Evolutionary conservation across 2,329 filamentous ascomycete genomes (phyloP).

Genomic region (Trichoderma breve): DNA sequence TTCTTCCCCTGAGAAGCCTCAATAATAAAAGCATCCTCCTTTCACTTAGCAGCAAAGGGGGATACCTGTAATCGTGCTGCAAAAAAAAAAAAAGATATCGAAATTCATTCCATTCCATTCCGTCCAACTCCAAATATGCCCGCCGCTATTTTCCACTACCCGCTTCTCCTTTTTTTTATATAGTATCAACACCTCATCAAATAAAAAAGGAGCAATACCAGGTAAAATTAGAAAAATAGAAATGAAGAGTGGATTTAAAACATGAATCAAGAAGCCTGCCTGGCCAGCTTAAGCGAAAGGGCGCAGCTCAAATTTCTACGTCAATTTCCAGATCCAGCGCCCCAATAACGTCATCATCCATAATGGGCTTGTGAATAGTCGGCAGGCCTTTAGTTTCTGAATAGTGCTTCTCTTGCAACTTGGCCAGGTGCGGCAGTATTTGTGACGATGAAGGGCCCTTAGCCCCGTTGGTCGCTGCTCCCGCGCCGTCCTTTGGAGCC

Average conservation of each 20-base stretch:
- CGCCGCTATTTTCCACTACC: neutral
- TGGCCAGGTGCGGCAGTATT: conserved; percentile 52
- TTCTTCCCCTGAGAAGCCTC: neutral
- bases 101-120: conserved; percentile 3
- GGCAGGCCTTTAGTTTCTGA: conserved; percentile 60
- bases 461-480: conserved; percentile 53
- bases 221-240: neutral
- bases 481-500: conserved; percentile 49
- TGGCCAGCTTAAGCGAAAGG: neutral
- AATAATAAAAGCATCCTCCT: neutral
- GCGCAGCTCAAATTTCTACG: conserved; percentile 65
- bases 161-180: neutral
- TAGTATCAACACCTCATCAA: neutral
- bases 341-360: conserved; percentile 91
- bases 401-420: conserved; percentile 52
- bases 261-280: neutral
- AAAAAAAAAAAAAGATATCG: neutral
- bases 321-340: conserved; percentile 88
- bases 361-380: conserved; percentile 73
- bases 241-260: neutral
- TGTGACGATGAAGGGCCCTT: conserved; percentile 45
- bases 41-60: neutral
- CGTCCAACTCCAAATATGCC: conserved; percentile 17
- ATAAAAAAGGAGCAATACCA: neutral
- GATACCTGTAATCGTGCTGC: neutral